phyloP scores from a whole-genome alignment of 148 eudicot genomes.

The Simmondsia chinensis region DNA sequence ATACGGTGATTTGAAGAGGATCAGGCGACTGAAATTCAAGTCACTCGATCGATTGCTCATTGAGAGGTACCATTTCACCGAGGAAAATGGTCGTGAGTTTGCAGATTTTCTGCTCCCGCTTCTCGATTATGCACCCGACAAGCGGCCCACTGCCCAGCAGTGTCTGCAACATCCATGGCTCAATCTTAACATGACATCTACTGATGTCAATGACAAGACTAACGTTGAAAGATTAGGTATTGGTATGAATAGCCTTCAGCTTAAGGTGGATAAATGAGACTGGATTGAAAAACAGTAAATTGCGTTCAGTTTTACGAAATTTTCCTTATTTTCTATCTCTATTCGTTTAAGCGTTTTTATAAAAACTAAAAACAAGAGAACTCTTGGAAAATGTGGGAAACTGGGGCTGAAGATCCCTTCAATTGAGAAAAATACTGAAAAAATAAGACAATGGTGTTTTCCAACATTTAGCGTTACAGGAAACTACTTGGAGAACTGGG shows the following conservation, averaged over 20 bases:
- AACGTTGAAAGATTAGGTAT: conserved; percentile 22
- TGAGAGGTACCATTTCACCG: conserved; percentile 54
- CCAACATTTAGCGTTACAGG: too few relatives aligned
- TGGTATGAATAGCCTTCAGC: conserved; percentile 40
- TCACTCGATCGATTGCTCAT: conserved; percentile 63
- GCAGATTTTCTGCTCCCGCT: conserved; percentile 71
- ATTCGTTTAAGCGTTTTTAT: too few relatives aligned
- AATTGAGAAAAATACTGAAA: too few relatives aligned
- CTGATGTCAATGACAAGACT: conserved; percentile 22
- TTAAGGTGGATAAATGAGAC: conserved; percentile 35
- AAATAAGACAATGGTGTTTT: too few relatives aligned
- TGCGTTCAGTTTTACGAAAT: too few relatives aligned
- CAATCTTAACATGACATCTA: conserved; percentile 20
- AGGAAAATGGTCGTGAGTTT: conserved; percentile 62
- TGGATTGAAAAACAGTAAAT: too few relatives aligned
- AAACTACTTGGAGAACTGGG: too few relatives aligned
- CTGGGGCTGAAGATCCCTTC: too few relatives aligned
- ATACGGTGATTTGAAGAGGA: conserved; percentile 89
- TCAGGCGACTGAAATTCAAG: conserved; percentile 69
- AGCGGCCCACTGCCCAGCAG: conserved; percentile 87
- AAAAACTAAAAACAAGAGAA: too few relatives aligned
- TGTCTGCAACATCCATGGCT: conserved; percentile 90
- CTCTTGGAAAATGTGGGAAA: too few relatives aligned
- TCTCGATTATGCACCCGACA: conserved; percentile 78
- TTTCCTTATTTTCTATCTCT: too few relatives aligned